Percentiles rank a stretch among this genome's conserved stretches.
Evolutionary conservation across 2,329 filamentous ascomycete genomes (phyloP).

Genomic region (Venturiaceae sp.): DNA sequence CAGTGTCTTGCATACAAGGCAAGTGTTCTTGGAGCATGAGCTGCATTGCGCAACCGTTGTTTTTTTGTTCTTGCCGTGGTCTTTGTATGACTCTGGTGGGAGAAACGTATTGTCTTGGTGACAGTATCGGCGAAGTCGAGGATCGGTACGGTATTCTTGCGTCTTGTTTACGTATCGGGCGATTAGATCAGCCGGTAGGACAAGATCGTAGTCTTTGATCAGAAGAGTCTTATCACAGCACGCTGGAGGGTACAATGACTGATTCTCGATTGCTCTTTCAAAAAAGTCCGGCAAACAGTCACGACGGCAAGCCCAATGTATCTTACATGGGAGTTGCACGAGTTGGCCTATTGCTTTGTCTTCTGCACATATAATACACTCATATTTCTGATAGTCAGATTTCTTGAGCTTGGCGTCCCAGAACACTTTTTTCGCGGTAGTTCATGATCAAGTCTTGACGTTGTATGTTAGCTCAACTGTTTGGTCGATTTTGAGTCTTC

Average conservation of each 20-base stretch:
- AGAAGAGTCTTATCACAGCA: not conserved
- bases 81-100: not conserved
- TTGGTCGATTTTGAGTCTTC: too few species aligned
- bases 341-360: not conserved
- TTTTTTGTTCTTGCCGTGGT: not conserved
- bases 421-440: too few species aligned
- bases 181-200: not conserved
- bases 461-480: too few species aligned
- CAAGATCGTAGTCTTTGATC: not conserved
- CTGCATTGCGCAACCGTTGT: not conserved
- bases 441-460: too few species aligned
- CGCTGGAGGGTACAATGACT: not conserved
- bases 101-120: not conserved
- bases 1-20: not conserved
- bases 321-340: not conserved
- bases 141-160: not conserved
- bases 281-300: not conserved
- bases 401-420: too few species aligned
- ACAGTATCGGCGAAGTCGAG: not conserved
- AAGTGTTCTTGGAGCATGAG: not conserved
- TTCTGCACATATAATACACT: not conserved
- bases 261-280: not conserved
- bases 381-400: not conserved
- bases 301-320: not conserved
- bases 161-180: not conserved